Conservation (phyloP, 345 rosid genomes). For the Conringia planisiliqua region DNA sequence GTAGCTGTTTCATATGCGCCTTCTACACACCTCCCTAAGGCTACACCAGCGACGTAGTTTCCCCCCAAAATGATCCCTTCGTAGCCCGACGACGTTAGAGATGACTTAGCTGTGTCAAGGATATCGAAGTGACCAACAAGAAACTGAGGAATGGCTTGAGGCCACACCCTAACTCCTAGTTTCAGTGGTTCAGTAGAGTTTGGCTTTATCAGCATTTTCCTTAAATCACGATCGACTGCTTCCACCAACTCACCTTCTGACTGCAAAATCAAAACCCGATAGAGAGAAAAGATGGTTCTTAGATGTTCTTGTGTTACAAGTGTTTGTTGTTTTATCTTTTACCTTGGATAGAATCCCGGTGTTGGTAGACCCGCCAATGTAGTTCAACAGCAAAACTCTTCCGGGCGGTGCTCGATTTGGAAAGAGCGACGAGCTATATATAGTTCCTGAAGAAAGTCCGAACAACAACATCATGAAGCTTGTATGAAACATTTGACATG, state of each 20-base stretch:
- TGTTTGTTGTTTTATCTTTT: not conserved
- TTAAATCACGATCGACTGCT: conserved; percentile 82
- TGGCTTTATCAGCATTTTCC: conserved; percentile 87
- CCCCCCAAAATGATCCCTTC: conserved; percentile 79
- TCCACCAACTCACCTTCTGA: conserved; percentile 68
- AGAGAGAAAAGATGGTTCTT: not conserved
- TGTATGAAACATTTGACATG: not conserved
- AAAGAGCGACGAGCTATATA: conserved; percentile 93
- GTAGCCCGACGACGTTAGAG: conserved; percentile 48
- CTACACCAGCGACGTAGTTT: conserved; percentile 80
- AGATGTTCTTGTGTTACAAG: not conserved
- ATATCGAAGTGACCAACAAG: conserved; percentile 76
- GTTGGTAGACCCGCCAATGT: conserved; percentile 85
- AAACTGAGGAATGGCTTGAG: conserved; percentile 94
- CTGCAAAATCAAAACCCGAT: conserved; percentile 26
- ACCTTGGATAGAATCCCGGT: conserved; percentile 80
- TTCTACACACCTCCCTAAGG: conserved; percentile 85
- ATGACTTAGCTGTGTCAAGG: conserved; percentile 59
- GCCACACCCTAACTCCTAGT: conserved; percentile 82
- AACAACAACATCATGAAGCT: not conserved
- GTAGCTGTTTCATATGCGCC: conserved; percentile 77
- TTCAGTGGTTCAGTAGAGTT: conserved; percentile 65
- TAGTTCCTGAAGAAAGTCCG: conserved; percentile 53
- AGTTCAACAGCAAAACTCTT: conserved; percentile 74
- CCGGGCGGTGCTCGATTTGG: conserved; percentile 85